phyloP scores from a whole-genome alignment of 1,139 yeast genomes.

The Hyphopichia burtonii region DNA sequence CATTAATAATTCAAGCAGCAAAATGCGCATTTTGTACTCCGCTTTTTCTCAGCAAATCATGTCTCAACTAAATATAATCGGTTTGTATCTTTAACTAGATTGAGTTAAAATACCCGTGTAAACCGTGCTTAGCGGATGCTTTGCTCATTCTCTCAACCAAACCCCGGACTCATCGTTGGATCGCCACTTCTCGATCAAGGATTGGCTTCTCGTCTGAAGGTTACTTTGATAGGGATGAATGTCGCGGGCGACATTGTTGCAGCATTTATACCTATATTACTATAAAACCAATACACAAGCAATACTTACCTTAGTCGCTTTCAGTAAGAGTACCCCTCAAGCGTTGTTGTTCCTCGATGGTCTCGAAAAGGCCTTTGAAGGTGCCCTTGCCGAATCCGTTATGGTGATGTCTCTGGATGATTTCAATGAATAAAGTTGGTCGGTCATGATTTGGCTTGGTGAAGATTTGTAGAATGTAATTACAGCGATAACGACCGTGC shows the following conservation, averaged over 20 bases:
- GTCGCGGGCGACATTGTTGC: too few relatives aligned
- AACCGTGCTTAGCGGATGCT: background rate
- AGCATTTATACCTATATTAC: too few relatives aligned
- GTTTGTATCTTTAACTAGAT: background rate
- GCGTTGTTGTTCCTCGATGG: conserved; percentile 65
- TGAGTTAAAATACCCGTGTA: background rate
- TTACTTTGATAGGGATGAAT: too few relatives aligned
- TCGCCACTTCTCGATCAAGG: too few relatives aligned
- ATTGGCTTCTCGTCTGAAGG: too few relatives aligned
- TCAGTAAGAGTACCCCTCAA: conserved; percentile 42
- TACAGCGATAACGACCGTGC: conserved; percentile 32
- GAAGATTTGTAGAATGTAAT: conserved; percentile 75
- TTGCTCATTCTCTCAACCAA: too few relatives aligned
- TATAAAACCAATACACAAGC: too few relatives aligned
- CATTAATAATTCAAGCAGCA: too few relatives aligned
- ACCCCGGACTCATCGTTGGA: too few relatives aligned
- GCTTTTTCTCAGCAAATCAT: background rate
- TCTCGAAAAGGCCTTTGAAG: conserved; percentile 75
- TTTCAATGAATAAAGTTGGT: conserved; percentile 78
- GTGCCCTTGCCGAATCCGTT: conserved; percentile 89
- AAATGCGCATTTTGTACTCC: background rate
- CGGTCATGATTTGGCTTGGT: conserved; percentile 75
- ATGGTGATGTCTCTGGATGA: conserved; percentile 76
- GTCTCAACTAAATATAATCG: background rate
- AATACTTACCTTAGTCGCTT: too few relatives aligned